Percentiles rank a stretch among this genome's conserved stretches.
Evolutionary conservation across 2,329 filamentous ascomycete genomes (phyloP).

Genomic region (Pseudogymnoascus sp.): DNA sequence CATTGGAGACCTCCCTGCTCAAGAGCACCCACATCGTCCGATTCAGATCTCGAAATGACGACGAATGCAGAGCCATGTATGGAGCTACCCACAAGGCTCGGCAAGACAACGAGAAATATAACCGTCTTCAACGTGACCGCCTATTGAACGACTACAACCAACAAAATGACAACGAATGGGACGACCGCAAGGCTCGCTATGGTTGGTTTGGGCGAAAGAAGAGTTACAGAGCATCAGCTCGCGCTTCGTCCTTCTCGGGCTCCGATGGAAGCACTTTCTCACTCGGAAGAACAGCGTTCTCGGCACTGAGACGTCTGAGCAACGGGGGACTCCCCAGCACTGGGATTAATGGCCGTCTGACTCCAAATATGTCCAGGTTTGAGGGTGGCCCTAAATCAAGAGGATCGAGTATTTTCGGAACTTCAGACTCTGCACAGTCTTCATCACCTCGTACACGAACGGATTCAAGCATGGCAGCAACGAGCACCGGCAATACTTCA

Average conservation of each 20-base stretch:
- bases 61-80: slow-evolving; percentile 78
- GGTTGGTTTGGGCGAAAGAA: slow-evolving; percentile 56
- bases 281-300: slow-evolving; percentile 68
- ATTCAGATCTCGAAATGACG: slow-evolving; percentile 70
- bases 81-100: slow-evolving; percentile 79
- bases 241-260: slow-evolving; percentile 46
- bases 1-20: slow-evolving; percentile 64
- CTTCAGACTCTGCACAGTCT: slow-evolving; percentile 32
- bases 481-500: slow-evolving; percentile 38
- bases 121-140: slow-evolving; percentile 56
- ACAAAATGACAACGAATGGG: slow-evolving; percentile 36
- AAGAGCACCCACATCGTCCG: slow-evolving; percentile 63
- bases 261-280: slow-evolving; percentile 71
- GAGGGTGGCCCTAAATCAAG: slow-evolving; percentile 25
- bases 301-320: slow-evolving; percentile 67
- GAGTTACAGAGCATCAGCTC: slow-evolving; percentile 55
- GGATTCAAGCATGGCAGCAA: slow-evolving; percentile 21
- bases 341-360: slow-evolving; percentile 20
- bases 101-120: slow-evolving; percentile 88
- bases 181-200: slow-evolving; percentile 37
- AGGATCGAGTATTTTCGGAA: slow-evolving; percentile 51
- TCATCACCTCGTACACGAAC: slow-evolving; percentile 22
- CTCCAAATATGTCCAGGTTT: slow-evolving; percentile 33
- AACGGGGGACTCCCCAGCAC: slow-evolving; percentile 72
- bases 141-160: slow-evolving; percentile 63